phyloP scores from a whole-genome alignment of 2,329 filamentous ascomycete genomes.

The Huntiella moniliformis region DNA sequence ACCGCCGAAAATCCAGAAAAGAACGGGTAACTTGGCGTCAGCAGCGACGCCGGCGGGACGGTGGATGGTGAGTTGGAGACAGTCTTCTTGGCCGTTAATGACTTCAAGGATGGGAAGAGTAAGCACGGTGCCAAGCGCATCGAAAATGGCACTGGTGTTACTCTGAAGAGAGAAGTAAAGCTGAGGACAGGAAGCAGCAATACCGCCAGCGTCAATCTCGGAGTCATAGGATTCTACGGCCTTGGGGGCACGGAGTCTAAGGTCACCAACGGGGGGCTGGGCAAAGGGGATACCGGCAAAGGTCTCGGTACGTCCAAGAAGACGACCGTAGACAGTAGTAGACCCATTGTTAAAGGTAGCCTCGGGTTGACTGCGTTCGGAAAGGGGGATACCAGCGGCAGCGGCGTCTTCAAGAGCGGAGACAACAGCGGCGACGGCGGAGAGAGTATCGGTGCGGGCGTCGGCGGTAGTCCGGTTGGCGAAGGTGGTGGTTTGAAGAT shows the following conservation, averaged over 20 bases:
- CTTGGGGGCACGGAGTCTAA: conserved; percentile 42
- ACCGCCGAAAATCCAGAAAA: conserved; percentile 40
- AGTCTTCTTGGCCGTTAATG: conserved; percentile 29
- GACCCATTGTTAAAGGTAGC: not conserved
- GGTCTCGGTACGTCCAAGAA: conserved; percentile 26
- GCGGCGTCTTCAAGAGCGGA: conserved; percentile 1
- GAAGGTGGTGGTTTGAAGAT: conserved; percentile 1
- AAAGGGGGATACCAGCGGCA: conserved; percentile 6
- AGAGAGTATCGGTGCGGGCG: not conserved
- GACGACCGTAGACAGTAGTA: conserved; percentile 14
- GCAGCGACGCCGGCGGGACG: conserved; percentile 25
- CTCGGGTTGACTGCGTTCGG: conserved; percentile 1
- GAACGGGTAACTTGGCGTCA: conserved; percentile 29
- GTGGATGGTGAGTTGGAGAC: conserved; percentile 28
- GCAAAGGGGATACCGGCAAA: conserved; percentile 49
- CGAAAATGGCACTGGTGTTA: conserved; percentile 17
- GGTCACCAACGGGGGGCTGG: conserved; percentile 34
- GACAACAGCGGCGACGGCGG: conserved; percentile 1
- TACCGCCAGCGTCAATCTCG: conserved; percentile 30
- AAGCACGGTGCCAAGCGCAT: conserved; percentile 21
- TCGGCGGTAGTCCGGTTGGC: conserved; percentile 1
- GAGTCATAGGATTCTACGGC: conserved; percentile 30
- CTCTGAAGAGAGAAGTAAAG: conserved; percentile 29
- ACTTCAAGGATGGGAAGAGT: conserved; percentile 27
- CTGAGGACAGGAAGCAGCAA: conserved; percentile 37